Evolutionary conservation across 2,329 filamentous ascomycete genomes (phyloP), one percentile per base, ranked within the genome.

Genomic region (Peltaster fructicola): DNA sequence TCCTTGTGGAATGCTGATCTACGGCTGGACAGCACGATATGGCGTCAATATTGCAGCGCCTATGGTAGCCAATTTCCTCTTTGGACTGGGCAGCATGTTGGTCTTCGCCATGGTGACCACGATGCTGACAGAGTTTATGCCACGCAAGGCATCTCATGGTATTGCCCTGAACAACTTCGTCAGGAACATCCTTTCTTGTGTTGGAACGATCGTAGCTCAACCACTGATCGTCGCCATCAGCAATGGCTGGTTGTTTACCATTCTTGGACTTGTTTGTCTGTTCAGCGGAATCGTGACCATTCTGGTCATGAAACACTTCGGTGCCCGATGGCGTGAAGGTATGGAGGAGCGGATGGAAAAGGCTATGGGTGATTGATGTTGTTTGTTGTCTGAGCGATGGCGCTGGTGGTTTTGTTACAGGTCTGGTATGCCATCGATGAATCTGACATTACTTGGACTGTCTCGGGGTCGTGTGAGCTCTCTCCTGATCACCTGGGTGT

Each of bases 111-210:
- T 69, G 37, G 35, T 68, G 0, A 82, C 77, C 0, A 88, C 80
- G 0, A 82, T 88, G 75, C 56, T 88, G 36, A 85, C 79, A 0
- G 79, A 88, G 43, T 82, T 85, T 43, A 73, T 85, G 60, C 76
- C 76, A 8, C 62, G 67, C 20, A 61, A 64, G 33, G 73, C 72
- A 24, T 76, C 70, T 4, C 66, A 66, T 7, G 78, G 77, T 1
- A 75, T 85, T 3, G 80, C 79, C 0, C 57, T 84, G 20, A 84
- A 85, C 49, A 85, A 85, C 44, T 79, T 85, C 40, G 59, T 79
- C 25, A 59, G 79, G 23, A 88, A 85, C 38, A 78, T 82, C 18
- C 72, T 82, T 39, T 71, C 66, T 24, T 82, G 74, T 32, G 60
- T 79, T 1, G 78, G 75, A 7, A 64, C 65, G 20, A 49, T 84